phyloP scores from a whole-genome alignment of 225 moss, liverwort and hornwort genomes.

The Physcomitrium patens region DNA sequence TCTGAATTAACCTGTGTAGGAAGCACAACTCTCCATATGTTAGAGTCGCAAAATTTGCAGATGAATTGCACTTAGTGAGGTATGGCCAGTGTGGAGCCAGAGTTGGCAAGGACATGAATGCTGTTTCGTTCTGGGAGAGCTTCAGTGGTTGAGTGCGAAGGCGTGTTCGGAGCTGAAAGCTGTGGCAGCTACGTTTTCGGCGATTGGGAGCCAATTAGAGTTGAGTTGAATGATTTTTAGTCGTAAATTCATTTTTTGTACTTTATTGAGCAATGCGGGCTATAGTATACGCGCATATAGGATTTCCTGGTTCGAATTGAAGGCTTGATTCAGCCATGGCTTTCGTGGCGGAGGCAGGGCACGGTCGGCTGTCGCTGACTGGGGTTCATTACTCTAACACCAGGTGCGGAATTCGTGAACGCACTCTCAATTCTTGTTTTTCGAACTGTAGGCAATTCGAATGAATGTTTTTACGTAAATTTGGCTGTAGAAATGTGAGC shows the following conservation, averaged over 20 bases:
- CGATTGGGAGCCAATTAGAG: constrained; percentile 4
- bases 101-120: not conserved
- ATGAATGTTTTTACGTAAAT: not conserved
- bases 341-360: constrained; percentile 47
- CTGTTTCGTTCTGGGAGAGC: not conserved
- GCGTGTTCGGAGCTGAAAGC: constrained; percentile 11
- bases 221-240: constrained; percentile 25
- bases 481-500: constrained; percentile 14
- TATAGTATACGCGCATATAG: constrained; percentile 23
- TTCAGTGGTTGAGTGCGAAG: not conserved
- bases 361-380: constrained; percentile 31
- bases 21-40: not conserved
- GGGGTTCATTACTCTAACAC: constrained; percentile 26
- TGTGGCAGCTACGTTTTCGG: constrained; percentile 2
- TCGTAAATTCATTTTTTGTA: not conserved
- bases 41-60: not conserved
- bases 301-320: constrained; percentile 34
- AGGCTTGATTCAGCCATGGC: constrained; percentile 44
- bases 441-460: not conserved
- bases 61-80: constrained; percentile 1
- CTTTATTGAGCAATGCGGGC: constrained; percentile 32
- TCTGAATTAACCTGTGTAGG: not conserved
- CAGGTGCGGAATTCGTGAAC: constrained; percentile 39
- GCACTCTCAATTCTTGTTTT: not conserved
- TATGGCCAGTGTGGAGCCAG: not conserved